Percentiles rank a stretch among this genome's conserved stretches.
phyloP scores from a whole-genome alignment of 371 early-diverging fungal species.

The Cokeromyces recurvatus region DNA sequence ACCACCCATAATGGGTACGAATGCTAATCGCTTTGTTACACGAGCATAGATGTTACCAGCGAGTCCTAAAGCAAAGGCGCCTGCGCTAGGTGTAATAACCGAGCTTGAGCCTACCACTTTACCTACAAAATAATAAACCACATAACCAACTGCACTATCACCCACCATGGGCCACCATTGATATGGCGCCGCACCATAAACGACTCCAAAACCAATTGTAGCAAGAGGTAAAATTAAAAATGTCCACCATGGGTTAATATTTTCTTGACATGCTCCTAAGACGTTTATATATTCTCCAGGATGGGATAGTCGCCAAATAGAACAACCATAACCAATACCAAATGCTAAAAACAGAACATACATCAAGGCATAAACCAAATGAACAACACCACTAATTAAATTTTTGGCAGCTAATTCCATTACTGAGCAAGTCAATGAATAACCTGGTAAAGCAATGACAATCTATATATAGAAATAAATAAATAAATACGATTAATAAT shows the following conservation, averaged over 20 bases:
- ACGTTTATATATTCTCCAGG: constrained; percentile 8
- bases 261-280: constrained; percentile 18
- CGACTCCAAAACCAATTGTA: constrained; percentile 20
- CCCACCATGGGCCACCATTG: constrained; percentile 24
- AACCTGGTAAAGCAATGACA: constrained; percentile 66
- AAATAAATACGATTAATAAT: not conserved
- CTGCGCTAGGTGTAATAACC: constrained; percentile 31
- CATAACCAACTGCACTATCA: constrained; percentile 26
- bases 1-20: constrained; percentile 34
- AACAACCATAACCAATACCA: constrained; percentile 68
- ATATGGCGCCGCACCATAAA: constrained; percentile 22
- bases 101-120: constrained; percentile 12
- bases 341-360: constrained; percentile 71
- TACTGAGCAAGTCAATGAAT: constrained; percentile 65
- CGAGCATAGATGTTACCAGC: constrained; percentile 29
- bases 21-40: constrained; percentile 26
- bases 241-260: constrained; percentile 28
- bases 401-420: constrained; percentile 80
- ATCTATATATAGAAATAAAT: too few species aligned
- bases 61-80: constrained; percentile 33
- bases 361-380: constrained; percentile 68
- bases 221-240: constrained; percentile 26
- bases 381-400: constrained; percentile 74
- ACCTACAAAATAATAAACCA: constrained; percentile 28
- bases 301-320: constrained; percentile 25